Conservation (phyloP, 805 yeast genomes). For the Kurtzmaniella cleridarum region DNA sequence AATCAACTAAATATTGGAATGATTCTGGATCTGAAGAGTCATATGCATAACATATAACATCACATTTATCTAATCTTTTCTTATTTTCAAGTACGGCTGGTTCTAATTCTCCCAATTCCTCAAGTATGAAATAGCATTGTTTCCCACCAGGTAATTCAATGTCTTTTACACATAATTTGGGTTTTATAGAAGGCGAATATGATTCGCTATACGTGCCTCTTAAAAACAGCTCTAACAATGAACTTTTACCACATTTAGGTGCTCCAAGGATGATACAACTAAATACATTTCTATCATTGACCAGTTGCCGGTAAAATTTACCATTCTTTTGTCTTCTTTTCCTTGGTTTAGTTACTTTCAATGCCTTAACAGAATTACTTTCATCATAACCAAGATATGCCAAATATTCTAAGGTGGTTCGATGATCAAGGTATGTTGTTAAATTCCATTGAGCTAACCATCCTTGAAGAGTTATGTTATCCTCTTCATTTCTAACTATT, state of each 20-base stretch:
- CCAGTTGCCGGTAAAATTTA: conserved; percentile 55
- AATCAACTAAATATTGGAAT: conserved; percentile 71
- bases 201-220: conserved; percentile 64
- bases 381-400: conserved; percentile 78
- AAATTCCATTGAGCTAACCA: conserved; percentile 99
- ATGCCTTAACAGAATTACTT: conserved; percentile 24
- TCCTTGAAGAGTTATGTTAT: conserved; percentile 89
- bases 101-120: conserved; percentile 85
- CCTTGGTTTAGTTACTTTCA: conserved; percentile 80
- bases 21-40: conserved; percentile 97
- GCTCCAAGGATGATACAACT: conserved; percentile 87
- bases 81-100: conserved; percentile 74
- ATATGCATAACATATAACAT: conserved; percentile 82
- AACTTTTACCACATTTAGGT: conserved; percentile 80
- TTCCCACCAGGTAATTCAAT: conserved; percentile 93
- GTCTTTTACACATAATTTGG: conserved; percentile 82
- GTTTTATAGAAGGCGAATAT: conserved; percentile 78
- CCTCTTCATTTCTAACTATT: conserved; percentile 86
- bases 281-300: conserved; percentile 83
- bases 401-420: conserved; percentile 78
- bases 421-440: conserved; percentile 84
- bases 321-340: conserved; percentile 65
- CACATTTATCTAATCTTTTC: conserved; percentile 73
- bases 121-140: conserved; percentile 86
- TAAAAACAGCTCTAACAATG: conserved; percentile 76